These are phyloP conservation scores for Auriscalpium orientale DNA, from an alignment of 768 basidiomycete species.

Conservation along the genomic window DNA sequence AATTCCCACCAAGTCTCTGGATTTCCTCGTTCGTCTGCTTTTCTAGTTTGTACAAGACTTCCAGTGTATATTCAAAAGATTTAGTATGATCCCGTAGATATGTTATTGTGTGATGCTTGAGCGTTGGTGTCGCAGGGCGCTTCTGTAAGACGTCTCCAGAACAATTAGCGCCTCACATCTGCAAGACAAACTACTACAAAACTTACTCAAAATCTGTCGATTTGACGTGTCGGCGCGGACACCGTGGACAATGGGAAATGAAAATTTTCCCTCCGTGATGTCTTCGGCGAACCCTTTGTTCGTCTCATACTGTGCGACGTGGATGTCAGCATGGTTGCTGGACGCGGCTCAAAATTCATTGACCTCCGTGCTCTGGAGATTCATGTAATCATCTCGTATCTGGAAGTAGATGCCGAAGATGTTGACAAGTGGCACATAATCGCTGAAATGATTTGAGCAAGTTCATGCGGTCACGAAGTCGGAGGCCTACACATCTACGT, in stretches of 20 bases:
- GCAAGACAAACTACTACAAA: too few relatives aligned
- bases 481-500: constrained; percentile 44
- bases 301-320: constrained; percentile 54
- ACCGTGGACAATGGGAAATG: constrained; percentile 89
- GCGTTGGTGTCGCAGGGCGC: constrained; percentile 69
- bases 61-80: constrained; percentile 82
- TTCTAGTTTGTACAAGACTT: constrained; percentile 61
- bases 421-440: constrained; percentile 90
- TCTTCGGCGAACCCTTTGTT: constrained; percentile 92
- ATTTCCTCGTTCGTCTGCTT: constrained; percentile 65
- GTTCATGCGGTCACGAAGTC: neutral
- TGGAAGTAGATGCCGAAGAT: constrained; percentile 94
- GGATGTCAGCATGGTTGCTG: neutral
- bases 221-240: constrained; percentile 73
- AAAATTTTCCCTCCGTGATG: constrained; percentile 94
- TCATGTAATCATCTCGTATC: constrained; percentile 97
- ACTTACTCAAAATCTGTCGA: constrained; percentile 70
- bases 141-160: constrained; percentile 83
- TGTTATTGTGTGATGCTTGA: constrained; percentile 73
- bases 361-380: constrained; percentile 81
- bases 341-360: constrained; percentile 4
- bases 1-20: constrained; percentile 68
- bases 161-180: neutral
- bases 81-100: constrained; percentile 71
- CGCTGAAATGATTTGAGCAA: constrained; percentile 33